Percentiles rank a stretch among this genome's conserved stretches.
Evolutionary conservation across 148 eudicot genomes (phyloP).

Genomic region (Tetragonia tetragonoides): DNA sequence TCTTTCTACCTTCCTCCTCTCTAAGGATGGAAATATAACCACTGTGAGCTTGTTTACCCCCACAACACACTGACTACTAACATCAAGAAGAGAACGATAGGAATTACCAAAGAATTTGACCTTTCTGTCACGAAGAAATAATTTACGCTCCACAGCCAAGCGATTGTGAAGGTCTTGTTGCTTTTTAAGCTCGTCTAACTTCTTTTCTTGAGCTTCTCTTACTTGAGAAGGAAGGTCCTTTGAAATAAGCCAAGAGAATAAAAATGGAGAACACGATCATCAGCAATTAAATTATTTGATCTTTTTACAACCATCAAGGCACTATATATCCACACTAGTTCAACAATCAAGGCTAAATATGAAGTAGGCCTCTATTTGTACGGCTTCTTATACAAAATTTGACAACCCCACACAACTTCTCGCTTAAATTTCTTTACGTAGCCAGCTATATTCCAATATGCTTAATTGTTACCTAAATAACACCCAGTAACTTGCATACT

Average conservation of each 20-base stretch:
- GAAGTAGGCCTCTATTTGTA: not conserved
- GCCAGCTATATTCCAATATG: too few species aligned
- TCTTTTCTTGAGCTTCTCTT: constrained; percentile 71
- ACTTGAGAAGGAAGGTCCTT: constrained; percentile 85
- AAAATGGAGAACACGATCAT: not conserved
- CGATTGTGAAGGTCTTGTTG: constrained; percentile 70
- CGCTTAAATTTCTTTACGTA: too few species aligned
- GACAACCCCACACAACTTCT: not conserved
- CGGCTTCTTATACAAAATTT: not conserved
- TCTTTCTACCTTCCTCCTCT: constrained; percentile 90
- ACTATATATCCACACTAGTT: too few species aligned
- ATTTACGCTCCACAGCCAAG: constrained; percentile 69
- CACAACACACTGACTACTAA: not conserved
- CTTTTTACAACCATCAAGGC: not conserved
- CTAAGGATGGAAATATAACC: constrained; percentile 30
- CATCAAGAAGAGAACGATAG: not conserved
- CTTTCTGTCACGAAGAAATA: constrained; percentile 72
- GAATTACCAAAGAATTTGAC: constrained; percentile 80
- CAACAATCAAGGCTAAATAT: too few species aligned
- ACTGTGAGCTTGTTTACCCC: not conserved
- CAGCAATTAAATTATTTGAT: not conserved
- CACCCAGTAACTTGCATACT: too few species aligned
- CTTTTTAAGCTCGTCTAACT: constrained; percentile 76
- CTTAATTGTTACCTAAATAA: too few species aligned
- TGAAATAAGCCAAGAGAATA: not conserved